A percentile compares a stretch with the other conserved stretches of the same genome.
phyloP scores from a whole-genome alignment of 2,329 filamentous ascomycete species.

The Pseudocercospora fuligena region DNA sequence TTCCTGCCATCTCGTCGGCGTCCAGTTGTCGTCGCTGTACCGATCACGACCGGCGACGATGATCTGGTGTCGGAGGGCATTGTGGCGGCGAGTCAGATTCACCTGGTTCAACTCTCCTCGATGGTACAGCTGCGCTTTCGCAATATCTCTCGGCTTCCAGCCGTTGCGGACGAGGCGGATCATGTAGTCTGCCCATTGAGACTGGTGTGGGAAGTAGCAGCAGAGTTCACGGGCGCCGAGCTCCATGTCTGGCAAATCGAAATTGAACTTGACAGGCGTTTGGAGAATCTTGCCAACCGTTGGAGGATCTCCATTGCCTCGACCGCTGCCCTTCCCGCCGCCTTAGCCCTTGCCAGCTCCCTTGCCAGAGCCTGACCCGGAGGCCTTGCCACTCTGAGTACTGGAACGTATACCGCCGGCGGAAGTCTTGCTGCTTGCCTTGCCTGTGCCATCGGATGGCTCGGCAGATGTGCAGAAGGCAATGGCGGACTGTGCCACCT shows the following conservation, averaged over 20 bases:
- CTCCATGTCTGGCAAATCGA: background rate
- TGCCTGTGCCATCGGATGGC: background rate
- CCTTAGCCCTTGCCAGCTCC: background rate
- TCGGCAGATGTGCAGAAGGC: background rate
- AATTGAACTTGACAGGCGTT: background rate
- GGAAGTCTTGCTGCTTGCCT: background rate
- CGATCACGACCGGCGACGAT: background rate
- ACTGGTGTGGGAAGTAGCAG: constrained; percentile 7
- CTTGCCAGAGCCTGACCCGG: background rate
- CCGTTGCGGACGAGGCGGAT: constrained; percentile 8
- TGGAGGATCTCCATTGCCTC: background rate
- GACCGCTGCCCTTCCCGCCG: background rate
- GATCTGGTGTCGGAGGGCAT: constrained; percentile 2
- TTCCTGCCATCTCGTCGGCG: background rate
- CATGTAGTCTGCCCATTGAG: background rate
- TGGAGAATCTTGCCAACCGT: background rate
- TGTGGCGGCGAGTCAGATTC: background rate
- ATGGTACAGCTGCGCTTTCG: background rate
- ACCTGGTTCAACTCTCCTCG: background rate
- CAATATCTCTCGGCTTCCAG: constrained; percentile 1
- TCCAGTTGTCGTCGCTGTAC: background rate
- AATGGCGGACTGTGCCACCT: background rate
- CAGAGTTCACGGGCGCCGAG: constrained; percentile 2
- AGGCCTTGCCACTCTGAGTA: background rate
- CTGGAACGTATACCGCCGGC: background rate